Conservation (phyloP, 2,329 filamentous ascomycete genomes). For the Albifimbria verrucaria region DNA sequence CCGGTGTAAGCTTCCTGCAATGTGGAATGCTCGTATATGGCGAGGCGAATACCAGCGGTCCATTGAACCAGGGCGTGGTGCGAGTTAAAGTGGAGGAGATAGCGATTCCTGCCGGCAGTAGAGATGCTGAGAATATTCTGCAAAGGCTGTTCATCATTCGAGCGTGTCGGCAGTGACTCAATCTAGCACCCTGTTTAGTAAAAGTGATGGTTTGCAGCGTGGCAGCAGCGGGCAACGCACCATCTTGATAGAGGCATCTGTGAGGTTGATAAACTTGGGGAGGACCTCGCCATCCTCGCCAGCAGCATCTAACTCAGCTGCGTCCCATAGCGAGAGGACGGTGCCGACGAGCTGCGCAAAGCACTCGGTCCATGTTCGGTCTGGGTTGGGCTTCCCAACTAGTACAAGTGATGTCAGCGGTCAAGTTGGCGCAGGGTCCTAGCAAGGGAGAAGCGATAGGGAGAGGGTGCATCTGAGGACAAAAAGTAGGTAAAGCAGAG, state of each 20-base stretch:
- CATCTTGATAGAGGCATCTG: constrained; percentile 98
- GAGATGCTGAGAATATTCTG: constrained; percentile 96
- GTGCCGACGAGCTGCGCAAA: constrained; percentile 96
- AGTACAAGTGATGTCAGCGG: constrained; percentile 15
- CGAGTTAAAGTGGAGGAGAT: constrained; percentile 94
- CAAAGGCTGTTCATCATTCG: constrained; percentile 71
- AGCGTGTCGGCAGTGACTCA: constrained; percentile 82
- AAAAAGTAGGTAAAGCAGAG: constrained; percentile 3
- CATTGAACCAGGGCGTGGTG: constrained; percentile 90
- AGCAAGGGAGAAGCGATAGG: constrained; percentile 3
- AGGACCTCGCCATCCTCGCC: constrained; percentile 81
- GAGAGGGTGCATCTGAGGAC: constrained; percentile 2
- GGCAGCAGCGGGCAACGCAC: constrained; percentile 45
- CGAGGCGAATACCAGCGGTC: constrained; percentile 88
- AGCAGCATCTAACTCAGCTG: constrained; percentile 82
- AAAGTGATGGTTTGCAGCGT: neutral
- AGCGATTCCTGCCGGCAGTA: constrained; percentile 92
- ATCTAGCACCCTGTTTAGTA: constrained; percentile 49
- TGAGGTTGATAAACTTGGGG: constrained; percentile 92
- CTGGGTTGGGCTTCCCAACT: constrained; percentile 84
- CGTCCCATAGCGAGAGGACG: constrained; percentile 93
- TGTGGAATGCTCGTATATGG: constrained; percentile 91
- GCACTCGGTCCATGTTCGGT: constrained; percentile 92
- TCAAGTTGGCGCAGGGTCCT: constrained; percentile 15
- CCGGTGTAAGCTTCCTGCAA: constrained; percentile 97